Conservation (phyloP, 2,329 filamentous ascomycete genomes). For the Stachybotrys chartarum region DNA sequence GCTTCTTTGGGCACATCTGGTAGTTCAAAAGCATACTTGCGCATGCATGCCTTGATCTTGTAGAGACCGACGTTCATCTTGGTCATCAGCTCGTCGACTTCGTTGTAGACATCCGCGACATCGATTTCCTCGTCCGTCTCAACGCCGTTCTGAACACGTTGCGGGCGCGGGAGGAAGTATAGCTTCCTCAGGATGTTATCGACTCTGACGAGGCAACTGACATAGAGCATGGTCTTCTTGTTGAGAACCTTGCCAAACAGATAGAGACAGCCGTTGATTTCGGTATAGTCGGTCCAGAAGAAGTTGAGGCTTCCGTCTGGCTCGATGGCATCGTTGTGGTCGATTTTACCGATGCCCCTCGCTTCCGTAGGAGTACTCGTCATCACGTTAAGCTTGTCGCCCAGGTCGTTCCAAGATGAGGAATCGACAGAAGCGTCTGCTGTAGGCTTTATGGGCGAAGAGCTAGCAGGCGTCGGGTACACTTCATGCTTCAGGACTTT, state of each 20-base stretch:
- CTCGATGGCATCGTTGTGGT: slow-evolving; percentile 80
- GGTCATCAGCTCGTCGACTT: slow-evolving; percentile 84
- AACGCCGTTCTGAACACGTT: slow-evolving; percentile 46
- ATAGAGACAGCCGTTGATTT: slow-evolving; percentile 84
- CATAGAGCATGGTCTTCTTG: slow-evolving; percentile 69
- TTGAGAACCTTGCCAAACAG: slow-evolving; percentile 95
- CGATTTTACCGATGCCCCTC: slow-evolving; percentile 68
- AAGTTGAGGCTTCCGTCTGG: slow-evolving; percentile 86
- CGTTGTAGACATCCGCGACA: slow-evolving; percentile 84
- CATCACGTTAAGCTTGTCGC: slow-evolving; percentile 77
- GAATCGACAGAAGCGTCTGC: slow-evolving; percentile 61
- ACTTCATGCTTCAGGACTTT: slow-evolving; percentile 63
- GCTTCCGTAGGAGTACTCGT: slow-evolving; percentile 62
- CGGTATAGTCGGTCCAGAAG: slow-evolving; percentile 96
- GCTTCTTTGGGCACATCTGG: slow-evolving; percentile 79
- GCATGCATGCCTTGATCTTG: slow-evolving; percentile 83
- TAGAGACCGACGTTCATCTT: slow-evolving; percentile 79
- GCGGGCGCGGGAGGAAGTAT: slow-evolving; percentile 80
- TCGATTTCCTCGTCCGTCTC: slow-evolving; percentile 71
- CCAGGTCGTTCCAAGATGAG: slow-evolving; percentile 82
- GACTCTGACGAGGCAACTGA: slow-evolving; percentile 92
- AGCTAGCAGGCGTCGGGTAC: slow-evolving; percentile 65
- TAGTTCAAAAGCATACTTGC: slow-evolving; percentile 95
- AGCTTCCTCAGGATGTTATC: slow-evolving; percentile 91
- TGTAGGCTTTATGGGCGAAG: slow-evolving; percentile 59